phyloP scores from a whole-genome alignment of 1,139 yeast genomes.

The Barnettozyma hawaiiensis region DNA sequence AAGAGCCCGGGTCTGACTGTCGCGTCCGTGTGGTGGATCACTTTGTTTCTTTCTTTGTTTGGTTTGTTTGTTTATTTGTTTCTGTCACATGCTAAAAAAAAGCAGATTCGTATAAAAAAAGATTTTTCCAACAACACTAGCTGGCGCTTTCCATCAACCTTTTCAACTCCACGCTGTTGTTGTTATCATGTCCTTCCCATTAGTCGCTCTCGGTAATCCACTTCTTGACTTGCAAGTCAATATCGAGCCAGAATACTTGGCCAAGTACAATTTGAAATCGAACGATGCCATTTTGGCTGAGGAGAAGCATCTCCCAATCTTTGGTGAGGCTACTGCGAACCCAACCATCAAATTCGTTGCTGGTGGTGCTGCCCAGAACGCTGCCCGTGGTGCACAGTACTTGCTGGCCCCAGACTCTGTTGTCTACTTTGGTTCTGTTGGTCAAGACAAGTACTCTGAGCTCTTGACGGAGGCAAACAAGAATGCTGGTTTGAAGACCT shows the following conservation, averaged over 20 bases:
- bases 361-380: slow-evolving; percentile 99
- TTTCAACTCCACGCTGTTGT: no score
- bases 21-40: no score
- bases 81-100: neutral
- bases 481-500: slow-evolving; percentile 81
- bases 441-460: slow-evolving; percentile 83
- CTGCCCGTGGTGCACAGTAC: slow-evolving; percentile 98
- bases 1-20: no score
- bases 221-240: slow-evolving; percentile 85
- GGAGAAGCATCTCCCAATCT: slow-evolving; percentile 82
- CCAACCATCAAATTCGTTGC: slow-evolving; percentile 72
- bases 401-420: slow-evolving; percentile 78
- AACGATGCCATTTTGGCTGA: slow-evolving; percentile 94
- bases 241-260: slow-evolving; percentile 61
- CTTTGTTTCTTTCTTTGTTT: no score
- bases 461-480: slow-evolving; percentile 77
- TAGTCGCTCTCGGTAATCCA: slow-evolving; percentile 74
- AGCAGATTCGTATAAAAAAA: neutral
- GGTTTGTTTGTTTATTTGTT: no score
- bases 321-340: slow-evolving; percentile 62
- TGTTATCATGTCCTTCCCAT: slow-evolving; percentile 47
- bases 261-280: slow-evolving; percentile 78
- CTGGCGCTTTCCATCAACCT: no score
- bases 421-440: slow-evolving; percentile 94
- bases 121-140: no score